Evolutionary conservation across 768 basidiomycete genomes (phyloP), one percentile per base, ranked within the genome.

Genomic region (Mycena latifolia): DNA sequence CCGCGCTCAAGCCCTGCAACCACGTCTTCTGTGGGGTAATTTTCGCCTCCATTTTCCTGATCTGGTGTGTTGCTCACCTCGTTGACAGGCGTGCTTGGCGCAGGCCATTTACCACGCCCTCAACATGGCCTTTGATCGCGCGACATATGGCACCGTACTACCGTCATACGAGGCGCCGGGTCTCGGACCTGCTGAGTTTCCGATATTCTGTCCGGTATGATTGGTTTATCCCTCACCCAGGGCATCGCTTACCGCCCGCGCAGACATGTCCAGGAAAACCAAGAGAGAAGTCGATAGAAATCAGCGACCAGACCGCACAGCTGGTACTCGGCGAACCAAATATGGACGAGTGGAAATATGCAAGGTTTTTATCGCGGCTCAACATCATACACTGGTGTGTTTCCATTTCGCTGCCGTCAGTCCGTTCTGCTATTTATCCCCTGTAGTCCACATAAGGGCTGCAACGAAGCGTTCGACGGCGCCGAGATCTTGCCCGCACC

Each of bases 331-430:
- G 71, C 1, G 69, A 70, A 25, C 31, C 55, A 12, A 72, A 72
- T 37, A 66, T 72, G 71, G 52, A 66, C 35, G 71, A 70, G 53
- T 72, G 71, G 71, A 63, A 63, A 14, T 61, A 70, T 15, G 71
- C 67, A 9, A 56, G 69, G 4, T 69, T 66, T 59, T 33, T 64
- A 55, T 52, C 58, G 33, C 61, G 53, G 28, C 53, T 69, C 22
- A 45, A 59, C 31, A 43, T 64, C 14, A 35, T 72, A 28, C 25
- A 59, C 29, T 72, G 71, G 69, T 70, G 17, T 22, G 63, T n/a
- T n/a, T 39, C 33, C n/a, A 17, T 24, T 61, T 59, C 25, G 31
- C 31, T 47, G 28, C 47, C 14, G 17, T 55, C 18, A 50, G 5
- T 6, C 2, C 35, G 14, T n/a, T 5, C 39, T 27, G 1, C 17